Base-by-base conservation (phyloP, 805 yeast species). In the Isabelozyma rhagii region DNA sequence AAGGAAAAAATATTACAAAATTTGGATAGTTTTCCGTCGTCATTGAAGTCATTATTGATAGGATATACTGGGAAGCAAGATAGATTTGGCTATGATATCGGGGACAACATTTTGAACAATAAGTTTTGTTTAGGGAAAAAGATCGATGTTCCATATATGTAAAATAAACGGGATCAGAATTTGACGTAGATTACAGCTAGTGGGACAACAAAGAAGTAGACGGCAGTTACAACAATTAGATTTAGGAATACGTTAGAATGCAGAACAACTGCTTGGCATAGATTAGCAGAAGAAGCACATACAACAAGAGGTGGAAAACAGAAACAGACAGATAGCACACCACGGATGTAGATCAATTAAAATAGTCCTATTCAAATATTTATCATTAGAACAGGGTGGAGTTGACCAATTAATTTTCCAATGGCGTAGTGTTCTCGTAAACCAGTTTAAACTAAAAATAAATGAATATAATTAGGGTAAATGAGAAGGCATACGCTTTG, bases 401-500 rank as follows among this genome's bases (percentile, higher is more conserved):
- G 74, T 63, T 66, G 78, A 74, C 59, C 77, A 41, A 28, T 69
- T 62, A 52, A 51, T 74, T 52, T 73, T 59, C 76, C 77, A 71
- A 64, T 59, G 55, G 70, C 78, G 72, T 69, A 71, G 76, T 71
- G 67, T 71, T 71, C 76, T 63, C 77, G 55, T 67, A 46, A 43
- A 69, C 77, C 78, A 73, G 55, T 71, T 74, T 74, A 72, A 58
- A 73, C 78, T 73, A 77, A 63, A 67, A 63, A 69, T 72, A 74
- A 74, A 54, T 74, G 79, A 74, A 74, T 74, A 72, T 68, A 52
- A 63, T 63, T 77, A 74, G 79, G 77, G 75, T 64, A 60, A 57
- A 68, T 65, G 77, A 67, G 77, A 72, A 74, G 78, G 78, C 77
- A 63, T 69, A 71, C 73, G 77, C 70, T 60, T 64, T 72, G 78